Evolutionary conservation across 768 basidiomycete genomes (phyloP).

Genomic region (Xerocomus brunneocitrinus): DNA sequence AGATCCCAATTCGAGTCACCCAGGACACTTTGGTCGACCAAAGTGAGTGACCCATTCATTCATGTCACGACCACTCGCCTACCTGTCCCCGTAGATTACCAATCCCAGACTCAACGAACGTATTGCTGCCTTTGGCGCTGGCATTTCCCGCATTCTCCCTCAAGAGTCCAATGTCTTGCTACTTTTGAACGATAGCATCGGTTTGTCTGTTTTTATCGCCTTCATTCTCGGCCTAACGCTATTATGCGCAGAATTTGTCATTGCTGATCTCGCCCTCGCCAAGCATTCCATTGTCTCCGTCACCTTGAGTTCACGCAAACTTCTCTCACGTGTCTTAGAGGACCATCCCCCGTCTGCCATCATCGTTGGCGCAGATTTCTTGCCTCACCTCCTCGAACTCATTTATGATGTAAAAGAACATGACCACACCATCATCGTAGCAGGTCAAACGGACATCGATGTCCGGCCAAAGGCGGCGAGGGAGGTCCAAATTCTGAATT

Average conservation of each 20-base stretch:
- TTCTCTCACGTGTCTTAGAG: conserved; percentile 65
- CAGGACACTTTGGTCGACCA: conserved; percentile 76
- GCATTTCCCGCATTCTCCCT: conserved; percentile 55
- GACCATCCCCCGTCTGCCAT: conserved; percentile 67
- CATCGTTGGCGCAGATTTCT: conserved; percentile 61
- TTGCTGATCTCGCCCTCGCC: conserved; percentile 75
- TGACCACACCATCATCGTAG: conserved; percentile 60
- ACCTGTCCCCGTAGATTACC: conserved; percentile 50
- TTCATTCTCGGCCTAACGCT: neutral
- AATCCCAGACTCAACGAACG: conserved; percentile 69
- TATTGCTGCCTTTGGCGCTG: conserved; percentile 67
- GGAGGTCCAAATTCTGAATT: conserved; percentile 55
- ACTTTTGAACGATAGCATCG: conserved; percentile 73
- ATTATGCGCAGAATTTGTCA: conserved; percentile 58
- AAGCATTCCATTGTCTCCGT: conserved; percentile 64
- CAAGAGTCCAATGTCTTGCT: conserved; percentile 67
- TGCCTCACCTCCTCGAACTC: conserved; percentile 66
- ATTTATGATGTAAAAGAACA: conserved; percentile 57
- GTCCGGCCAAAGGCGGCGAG: conserved; percentile 44
- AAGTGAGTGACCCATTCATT: conserved; percentile 40
- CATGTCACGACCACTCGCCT: neutral
- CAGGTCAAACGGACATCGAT: conserved; percentile 56
- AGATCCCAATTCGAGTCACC: conserved; percentile 60
- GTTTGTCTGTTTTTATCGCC: conserved; percentile 35
- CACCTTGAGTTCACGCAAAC: conserved; percentile 53